phyloP scores from a whole-genome alignment of 306 rosid genomes.

The Herpetospermum pedunculosum region DNA sequence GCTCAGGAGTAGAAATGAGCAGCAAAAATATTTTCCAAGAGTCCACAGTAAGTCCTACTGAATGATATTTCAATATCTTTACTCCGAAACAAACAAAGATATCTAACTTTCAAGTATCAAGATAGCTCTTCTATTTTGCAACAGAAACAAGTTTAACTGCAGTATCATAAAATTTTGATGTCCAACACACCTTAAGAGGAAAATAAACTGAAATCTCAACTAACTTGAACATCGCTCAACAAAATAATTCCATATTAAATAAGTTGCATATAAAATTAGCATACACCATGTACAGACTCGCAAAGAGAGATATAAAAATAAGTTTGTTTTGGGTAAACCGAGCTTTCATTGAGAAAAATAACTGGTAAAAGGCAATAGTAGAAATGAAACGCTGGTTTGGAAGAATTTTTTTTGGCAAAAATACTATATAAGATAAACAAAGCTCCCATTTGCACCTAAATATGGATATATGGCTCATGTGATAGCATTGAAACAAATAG shows the following conservation, averaged over 20 bases:
- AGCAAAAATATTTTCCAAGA: neutral
- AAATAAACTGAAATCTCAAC: neutral
- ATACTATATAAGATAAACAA: neutral
- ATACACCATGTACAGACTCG: neutral
- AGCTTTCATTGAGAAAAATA: too few species aligned
- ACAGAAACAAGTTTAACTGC: neutral
- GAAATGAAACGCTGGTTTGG: neutral
- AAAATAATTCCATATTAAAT: neutral
- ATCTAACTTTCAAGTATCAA: neutral
- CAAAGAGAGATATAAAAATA: neutral
- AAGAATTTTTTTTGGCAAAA: neutral
- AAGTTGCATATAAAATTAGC: neutral
- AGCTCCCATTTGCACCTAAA: neutral
- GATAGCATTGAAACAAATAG: constrained; percentile 8
- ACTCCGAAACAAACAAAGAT: neutral
- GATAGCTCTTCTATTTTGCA: neutral
- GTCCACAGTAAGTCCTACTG: neutral
- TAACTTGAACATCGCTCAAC: neutral
- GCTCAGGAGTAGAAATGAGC: neutral
- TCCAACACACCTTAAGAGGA: neutral
- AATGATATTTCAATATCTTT: neutral
- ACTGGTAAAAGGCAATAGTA: neutral
- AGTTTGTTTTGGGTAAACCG: too few species aligned
- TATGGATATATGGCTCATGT: neutral
- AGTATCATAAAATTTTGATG: neutral